A percentile compares a stretch with the other conserved stretches of the same genome.
These are phyloP conservation scores for Tulasnella sp. DNA, from an alignment of 768 basidiomycete genomes.

Conservation along the genomic window DNA sequence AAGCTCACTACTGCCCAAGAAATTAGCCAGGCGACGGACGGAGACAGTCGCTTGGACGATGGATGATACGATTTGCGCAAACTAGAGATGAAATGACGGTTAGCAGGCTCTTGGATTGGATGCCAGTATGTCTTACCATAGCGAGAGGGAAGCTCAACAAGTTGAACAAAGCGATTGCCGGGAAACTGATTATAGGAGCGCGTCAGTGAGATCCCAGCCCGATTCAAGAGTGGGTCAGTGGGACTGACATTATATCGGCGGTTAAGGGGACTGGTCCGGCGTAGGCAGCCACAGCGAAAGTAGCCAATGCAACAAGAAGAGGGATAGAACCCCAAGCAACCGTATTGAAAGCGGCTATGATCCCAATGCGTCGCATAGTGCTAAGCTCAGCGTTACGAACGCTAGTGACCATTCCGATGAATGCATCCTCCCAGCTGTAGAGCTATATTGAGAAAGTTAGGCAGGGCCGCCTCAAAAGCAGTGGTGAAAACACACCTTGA, in stretches of 20 bases:
- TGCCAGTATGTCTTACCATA: slow-evolving; percentile 50
- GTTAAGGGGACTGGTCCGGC: slow-evolving; percentile 68
- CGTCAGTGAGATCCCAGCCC: slow-evolving; percentile 61
- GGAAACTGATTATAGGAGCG: slow-evolving; percentile 89
- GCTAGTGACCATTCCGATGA: slow-evolving; percentile 70
- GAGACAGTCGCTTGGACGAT: slow-evolving; percentile 86
- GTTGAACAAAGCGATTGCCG: slow-evolving; percentile 89
- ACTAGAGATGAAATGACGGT: slow-evolving; percentile 41
- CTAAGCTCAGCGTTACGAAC: slow-evolving; percentile 80
- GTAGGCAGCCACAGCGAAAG: slow-evolving; percentile 68
- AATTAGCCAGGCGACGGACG: slow-evolving; percentile 68
- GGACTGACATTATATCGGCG: slow-evolving; percentile 62
- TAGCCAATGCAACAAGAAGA: slow-evolving; percentile 64
- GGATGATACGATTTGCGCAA: slow-evolving; percentile 68
- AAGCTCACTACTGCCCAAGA: slow-evolving; percentile 74
- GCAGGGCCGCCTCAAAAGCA: slow-evolving; percentile 26
- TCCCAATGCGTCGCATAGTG: slow-evolving; percentile 78
- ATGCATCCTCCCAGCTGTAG: slow-evolving; percentile 94
- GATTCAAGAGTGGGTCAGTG: slow-evolving; percentile 64
- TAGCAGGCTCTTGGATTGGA: neutral
- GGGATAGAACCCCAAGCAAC: slow-evolving; percentile 56
- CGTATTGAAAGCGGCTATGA: slow-evolving; percentile 60
- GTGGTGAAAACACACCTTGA: slow-evolving; percentile 43
- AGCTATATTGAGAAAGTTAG: slow-evolving; percentile 58
- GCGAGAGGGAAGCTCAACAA: slow-evolving; percentile 80